Conservation (phyloP, 495 filamentous ascomycete genomes). For the Letharia columbiana region DNA sequence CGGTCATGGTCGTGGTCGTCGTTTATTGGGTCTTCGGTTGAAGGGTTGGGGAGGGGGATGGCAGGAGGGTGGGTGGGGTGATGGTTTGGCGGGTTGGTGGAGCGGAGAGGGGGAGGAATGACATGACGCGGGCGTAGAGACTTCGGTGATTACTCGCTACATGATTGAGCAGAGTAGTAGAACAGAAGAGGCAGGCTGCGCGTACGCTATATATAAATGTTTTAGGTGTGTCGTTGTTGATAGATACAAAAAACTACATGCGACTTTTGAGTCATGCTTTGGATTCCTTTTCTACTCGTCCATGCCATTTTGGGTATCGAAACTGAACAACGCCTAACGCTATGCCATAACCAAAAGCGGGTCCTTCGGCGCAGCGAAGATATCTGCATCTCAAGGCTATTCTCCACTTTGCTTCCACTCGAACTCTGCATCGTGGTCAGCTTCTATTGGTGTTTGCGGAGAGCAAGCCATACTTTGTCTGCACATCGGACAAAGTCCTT, state of each 20-base stretch:
- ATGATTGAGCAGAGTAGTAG: background rate
- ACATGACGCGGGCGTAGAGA: constrained; percentile 1
- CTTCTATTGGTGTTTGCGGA: background rate
- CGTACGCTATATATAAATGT: background rate
- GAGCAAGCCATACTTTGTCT: constrained; percentile 63
- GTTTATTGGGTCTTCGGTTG: constrained; percentile 27
- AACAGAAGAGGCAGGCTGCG: background rate
- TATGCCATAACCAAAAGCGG: background rate
- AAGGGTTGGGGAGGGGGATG: constrained; percentile 9
- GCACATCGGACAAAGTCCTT: constrained; percentile 96
- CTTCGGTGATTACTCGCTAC: background rate
- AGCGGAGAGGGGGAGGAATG: constrained; percentile 10
- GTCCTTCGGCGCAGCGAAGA: background rate
- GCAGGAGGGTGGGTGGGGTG: constrained; percentile 18
- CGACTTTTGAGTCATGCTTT: background rate
- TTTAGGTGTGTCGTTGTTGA: background rate
- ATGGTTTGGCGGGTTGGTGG: constrained; percentile 3
- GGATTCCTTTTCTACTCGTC: background rate
- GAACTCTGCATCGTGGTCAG: constrained; percentile 26
- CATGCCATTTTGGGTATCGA: constrained; percentile 3
- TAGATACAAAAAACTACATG: background rate
- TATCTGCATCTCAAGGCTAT: background rate
- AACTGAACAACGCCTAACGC: constrained; percentile 9
- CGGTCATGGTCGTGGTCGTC: constrained; percentile 17
- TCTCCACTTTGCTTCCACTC: constrained; percentile 53